phyloP scores from a whole-genome alignment of 768 basidiomycete species.

The Boletus vermiculosoides region DNA sequence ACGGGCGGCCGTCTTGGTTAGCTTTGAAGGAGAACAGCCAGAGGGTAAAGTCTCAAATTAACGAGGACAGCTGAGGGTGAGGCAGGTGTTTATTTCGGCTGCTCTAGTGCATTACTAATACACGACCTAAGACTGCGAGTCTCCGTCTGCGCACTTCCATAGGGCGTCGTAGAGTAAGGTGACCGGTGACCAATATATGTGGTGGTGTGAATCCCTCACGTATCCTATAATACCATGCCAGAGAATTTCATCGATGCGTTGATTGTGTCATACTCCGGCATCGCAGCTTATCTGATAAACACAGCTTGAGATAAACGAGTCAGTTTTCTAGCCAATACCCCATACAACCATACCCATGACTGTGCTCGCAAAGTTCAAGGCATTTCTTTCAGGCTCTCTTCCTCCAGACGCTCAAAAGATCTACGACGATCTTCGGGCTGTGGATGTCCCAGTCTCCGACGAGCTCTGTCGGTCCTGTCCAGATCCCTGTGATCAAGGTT shows the following conservation, averaged over 20 bases:
- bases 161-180: not conserved
- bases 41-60: conserved; percentile 20
- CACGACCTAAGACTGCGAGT: not conserved
- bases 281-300: conserved; percentile 4
- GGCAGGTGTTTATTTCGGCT: conserved; percentile 4
- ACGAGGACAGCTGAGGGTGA: conserved; percentile 10
- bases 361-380: conserved; percentile 26
- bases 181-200: not conserved
- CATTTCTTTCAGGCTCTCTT: conserved; percentile 16
- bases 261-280: not conserved
- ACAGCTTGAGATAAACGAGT: not conserved
- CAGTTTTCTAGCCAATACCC: not conserved
- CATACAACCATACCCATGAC: conserved; percentile 17
- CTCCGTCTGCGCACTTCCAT: not conserved
- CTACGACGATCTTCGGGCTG: conserved; percentile 51
- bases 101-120: conserved; percentile 1
- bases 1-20: conserved; percentile 35
- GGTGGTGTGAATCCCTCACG: not conserved
- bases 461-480: conserved; percentile 73
- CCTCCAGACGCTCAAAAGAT: conserved; percentile 39
- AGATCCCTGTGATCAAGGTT: conserved; percentile 75
- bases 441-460: conserved; percentile 60
- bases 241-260: no score
- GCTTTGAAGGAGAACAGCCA: conserved; percentile 30
- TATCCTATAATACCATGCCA: no score